Evolutionary conservation across 2,329 filamentous ascomycete genomes (phyloP), one percentile per base, ranked within the genome.

Genomic region (Fusarium anguioides): DNA sequence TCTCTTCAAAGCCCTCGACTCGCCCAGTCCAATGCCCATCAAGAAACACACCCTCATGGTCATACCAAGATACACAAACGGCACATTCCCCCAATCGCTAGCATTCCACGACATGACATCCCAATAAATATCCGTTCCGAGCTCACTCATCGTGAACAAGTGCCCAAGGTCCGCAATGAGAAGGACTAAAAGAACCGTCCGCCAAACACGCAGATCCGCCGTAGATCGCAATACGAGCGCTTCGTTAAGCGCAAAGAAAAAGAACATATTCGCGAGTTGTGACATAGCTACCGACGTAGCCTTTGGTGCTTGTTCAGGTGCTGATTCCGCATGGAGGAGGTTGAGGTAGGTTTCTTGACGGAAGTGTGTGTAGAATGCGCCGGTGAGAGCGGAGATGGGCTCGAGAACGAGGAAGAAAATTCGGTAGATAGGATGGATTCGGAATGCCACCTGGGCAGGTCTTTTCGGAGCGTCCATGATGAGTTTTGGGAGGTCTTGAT

Each of bases 151-250:
- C 33, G 87, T 88, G 77, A 89, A 91, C 54, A 94, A 79, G 76
- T 94, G 92, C 5, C 91, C 92, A 31, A 93, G 75, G 76, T 95
- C 92, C n/a, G 90, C 92, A 17, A 94, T 75, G 29, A 94, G 82
- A 59, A 94, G 80, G 35, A 85, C 88, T 42, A 90, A 79, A 6
- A 94, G 80, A 24, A 94, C 82, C 2, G 86, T 82, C 67, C 81
- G 83, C 92, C 92, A 95, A 57, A 95, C 91, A 23, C 82, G 81
- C 31, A 89, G 74, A 78, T 94, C 89, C 47, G 81, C 80, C 8
- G 91, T 92, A 17, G 86, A 83, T 39, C 92, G 88, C 66, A 95
- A 83, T 14, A 95, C 89, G 23, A 93, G 79, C 3, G 90, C 91
- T 79, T 96, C 91, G 79, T 91, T 93, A 72, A 95, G 78, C 54